Evolutionary conservation across 805 yeast species (phyloP), one percentile per base, ranked within the genome.

Genomic region (Jamesozyma jinghongensis): DNA sequence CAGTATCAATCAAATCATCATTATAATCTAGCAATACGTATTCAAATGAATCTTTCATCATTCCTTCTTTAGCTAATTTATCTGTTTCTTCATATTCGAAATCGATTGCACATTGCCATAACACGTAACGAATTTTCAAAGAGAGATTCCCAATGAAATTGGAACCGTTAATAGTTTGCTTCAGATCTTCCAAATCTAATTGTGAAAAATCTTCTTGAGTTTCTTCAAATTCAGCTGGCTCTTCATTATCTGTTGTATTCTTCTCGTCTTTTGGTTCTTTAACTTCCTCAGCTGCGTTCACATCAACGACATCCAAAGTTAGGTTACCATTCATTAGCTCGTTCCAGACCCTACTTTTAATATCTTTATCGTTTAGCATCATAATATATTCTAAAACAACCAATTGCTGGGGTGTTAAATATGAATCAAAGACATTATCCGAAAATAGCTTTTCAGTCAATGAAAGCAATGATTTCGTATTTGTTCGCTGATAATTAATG

Each of bases 71-170:
- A 3, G 53, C 52, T 18, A 54, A 47, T 22, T 62, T 64, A 28
- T 59, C 57, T 34, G 65, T 67, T 29, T 66, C 70, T 29, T 49
- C 47, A 31, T 45, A 59, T 19, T 54, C 44, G 7, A 50, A 40
- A 38, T 52, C 59, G 27, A 53, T 45, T 6, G 56, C 87, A 54
- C 74, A 77, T 51, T 82, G 88, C 76, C 85, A 83, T 19, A 83
- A 62, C 11, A 81, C 69, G 49, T 80, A 81, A 47, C 90, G 66
- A 18, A 81, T 61, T 46, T 75, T 81, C 36, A 81, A 63, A 5
- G 86, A 80, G 32, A 82, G 46, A 59, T 77, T 63, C 56, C 81
- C 67, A 1, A 74, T 63, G 7, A 75, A 68, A 12, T 65, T 68
- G 8, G 59, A 47, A 1, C 77, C 77, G 25, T 65, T 73, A 56